Percentiles rank a stretch among this genome's conserved stretches.
These are phyloP conservation scores for Oryza meyeriana DNA, from an alignment of 176 grass and related monocot genomes.

Conservation along the genomic window DNA sequence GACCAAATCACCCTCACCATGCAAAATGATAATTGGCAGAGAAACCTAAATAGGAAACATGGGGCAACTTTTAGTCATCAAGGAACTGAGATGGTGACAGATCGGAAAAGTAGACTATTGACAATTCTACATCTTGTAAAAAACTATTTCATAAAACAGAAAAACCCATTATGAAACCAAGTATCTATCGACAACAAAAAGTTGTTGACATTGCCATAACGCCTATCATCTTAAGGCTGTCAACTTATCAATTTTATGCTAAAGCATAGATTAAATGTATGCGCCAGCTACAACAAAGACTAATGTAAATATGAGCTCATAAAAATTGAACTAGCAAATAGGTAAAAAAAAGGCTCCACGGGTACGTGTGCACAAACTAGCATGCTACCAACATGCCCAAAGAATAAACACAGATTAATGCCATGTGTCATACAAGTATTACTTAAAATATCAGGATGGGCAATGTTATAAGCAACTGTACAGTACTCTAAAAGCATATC, in stretches of 20 bases:
- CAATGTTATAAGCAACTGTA: neutral
- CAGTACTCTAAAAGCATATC: neutral
- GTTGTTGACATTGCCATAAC: neutral
- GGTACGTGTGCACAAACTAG: neutral
- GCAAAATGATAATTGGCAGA: constrained; percentile 80
- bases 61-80: neutral
- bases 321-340: neutral
- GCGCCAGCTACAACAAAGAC: neutral
- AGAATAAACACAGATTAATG: neutral
- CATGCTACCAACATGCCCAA: neutral
- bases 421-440: neutral
- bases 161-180: neutral
- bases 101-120: neutral
- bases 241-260: neutral
- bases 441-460: neutral
- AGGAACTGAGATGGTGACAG: neutral
- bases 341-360: neutral
- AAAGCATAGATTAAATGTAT: neutral
- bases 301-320: neutral
- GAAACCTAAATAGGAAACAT: constrained; percentile 63
- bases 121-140: neutral
- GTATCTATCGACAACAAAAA: neutral
- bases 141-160: neutral
- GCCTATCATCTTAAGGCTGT: neutral
- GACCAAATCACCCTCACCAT: constrained; percentile 78